Base-by-base conservation (phyloP, 108 stramenopile genomes). In the Mayamaea pseudoterrestris region DNA sequence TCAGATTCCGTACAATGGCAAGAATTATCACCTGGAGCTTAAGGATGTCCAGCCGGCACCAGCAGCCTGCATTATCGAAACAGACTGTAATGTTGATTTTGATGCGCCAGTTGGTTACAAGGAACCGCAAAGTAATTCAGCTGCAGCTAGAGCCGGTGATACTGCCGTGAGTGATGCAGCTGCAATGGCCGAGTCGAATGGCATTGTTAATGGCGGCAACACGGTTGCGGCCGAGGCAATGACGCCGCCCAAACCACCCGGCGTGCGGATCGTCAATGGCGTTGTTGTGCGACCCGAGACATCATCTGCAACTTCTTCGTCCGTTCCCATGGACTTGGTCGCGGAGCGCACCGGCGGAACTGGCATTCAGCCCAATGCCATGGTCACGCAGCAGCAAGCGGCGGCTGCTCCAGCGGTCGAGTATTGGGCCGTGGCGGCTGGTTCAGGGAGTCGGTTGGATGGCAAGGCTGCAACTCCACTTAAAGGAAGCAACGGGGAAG, bases 51-150 rank as follows among this genome's bases (percentile, higher is more conserved):
- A 89, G 55, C 95, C 92, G 2, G 66, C 72, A 22, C 77, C 80
- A 60, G 93, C 93, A 1, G 93, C 93, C 9, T 95, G 90, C 56
- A 95, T 95, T 45, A 91, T 95, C 54, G 93, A 95, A 71, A 92
- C 90, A 12, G 93, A 95, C 62, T 90, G 88, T 47, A 83, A 95
- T 53, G 86, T 95, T 2, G 93, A 95, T 53, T 95, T 95, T 64
- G 93, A 92, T 58, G 90, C 90, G 2, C 93, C 93, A 0, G 82
- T 95, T 40, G 93, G 93, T 2, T 95, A 95, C 44, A 67, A 78
- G 34, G 90, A 92, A 55, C 87, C 90, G 2, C 57, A 60, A 35
- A 44, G 50, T 9, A 68, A 71, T 0, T 50, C 66, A 0, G 63
- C 35, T 28, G 63, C 78, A 5, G 63, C 69, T 0, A 58, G 66